These are phyloP conservation scores for Teratosphaeria pseudoeucalypti DNA, from an alignment of 2,329 filamentous ascomycete species.

Conservation along the genomic window DNA sequence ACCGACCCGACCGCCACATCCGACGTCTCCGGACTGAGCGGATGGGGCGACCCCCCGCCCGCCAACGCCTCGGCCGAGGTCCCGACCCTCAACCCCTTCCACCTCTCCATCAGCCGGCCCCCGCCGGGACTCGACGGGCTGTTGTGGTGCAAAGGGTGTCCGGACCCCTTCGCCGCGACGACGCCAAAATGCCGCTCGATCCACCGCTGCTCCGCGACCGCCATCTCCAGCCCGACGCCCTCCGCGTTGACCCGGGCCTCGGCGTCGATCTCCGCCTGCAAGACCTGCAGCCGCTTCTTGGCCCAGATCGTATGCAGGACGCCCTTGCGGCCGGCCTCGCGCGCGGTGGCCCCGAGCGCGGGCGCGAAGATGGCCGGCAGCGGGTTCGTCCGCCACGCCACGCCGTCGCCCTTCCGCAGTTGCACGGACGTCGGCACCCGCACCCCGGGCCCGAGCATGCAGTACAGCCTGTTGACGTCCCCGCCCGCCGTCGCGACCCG, in stretches of 20 bases:
- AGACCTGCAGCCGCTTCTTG: conserved; percentile 63
- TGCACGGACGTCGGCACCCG: conserved; percentile 63
- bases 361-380: conserved; percentile 79
- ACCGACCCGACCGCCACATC: conserved; percentile 56
- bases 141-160: conserved; percentile 9
- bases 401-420: conserved; percentile 35
- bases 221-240: conserved; percentile 76
- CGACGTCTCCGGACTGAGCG: conserved; percentile 52
- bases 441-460: conserved; percentile 63
- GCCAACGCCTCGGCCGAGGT: conserved; percentile 43
- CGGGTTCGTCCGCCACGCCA: conserved; percentile 59
- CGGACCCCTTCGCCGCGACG: conserved; percentile 23
- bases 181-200: conserved; percentile 73
- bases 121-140: conserved; percentile 53
- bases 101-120: conserved; percentile 65
- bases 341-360: conserved; percentile 57
- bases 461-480: conserved; percentile 60
- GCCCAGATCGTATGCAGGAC: conserved; percentile 88
- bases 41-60: conserved; percentile 25
- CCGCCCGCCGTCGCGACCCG: conserved; percentile 46
- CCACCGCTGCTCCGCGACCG: conserved; percentile 72
- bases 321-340: conserved; percentile 61
- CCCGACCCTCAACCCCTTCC: conserved; percentile 66
- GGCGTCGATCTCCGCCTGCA: conserved; percentile 64
- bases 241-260: conserved; percentile 68